These are phyloP conservation scores for Ganoderma multipileum DNA, from an alignment of 1,284 basidiomycete species.

Conservation along the genomic window DNA sequence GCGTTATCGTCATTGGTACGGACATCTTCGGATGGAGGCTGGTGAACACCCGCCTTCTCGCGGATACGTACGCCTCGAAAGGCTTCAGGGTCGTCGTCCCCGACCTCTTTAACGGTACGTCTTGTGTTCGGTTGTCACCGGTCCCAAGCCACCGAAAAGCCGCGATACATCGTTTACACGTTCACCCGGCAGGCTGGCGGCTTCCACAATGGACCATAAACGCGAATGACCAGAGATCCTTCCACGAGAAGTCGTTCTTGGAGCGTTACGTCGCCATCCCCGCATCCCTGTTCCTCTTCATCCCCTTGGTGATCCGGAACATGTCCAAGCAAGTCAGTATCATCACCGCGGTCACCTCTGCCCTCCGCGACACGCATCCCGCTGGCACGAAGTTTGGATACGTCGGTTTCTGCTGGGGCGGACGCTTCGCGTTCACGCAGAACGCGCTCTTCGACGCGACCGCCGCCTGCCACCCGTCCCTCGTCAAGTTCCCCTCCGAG, in stretches of 20 bases:
- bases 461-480: constrained; percentile 34
- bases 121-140: not conserved
- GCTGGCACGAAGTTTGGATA: constrained; percentile 29
- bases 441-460: constrained; percentile 34
- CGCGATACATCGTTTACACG: not conserved
- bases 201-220: constrained; percentile 32
- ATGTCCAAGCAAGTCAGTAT: constrained; percentile 25
- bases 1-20: constrained; percentile 33
- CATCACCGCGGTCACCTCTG: constrained; percentile 22
- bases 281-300: constrained; percentile 27
- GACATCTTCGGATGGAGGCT: constrained; percentile 37
- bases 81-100: constrained; percentile 34
- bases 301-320: constrained; percentile 34
- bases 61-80: constrained; percentile 34
- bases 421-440: constrained; percentile 35
- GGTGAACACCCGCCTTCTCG: constrained; percentile 34
- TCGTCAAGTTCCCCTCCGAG: constrained; percentile 33
- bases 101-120: constrained; percentile 34
- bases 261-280: constrained; percentile 27
- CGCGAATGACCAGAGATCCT: constrained; percentile 19
- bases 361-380: constrained; percentile 26
- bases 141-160: not conserved
- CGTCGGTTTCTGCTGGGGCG: constrained; percentile 38
- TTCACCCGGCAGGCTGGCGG: constrained; percentile 22
- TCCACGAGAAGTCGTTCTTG: constrained; percentile 22